Base-by-base conservation (phyloP, 148 eudicot species). In the Fagopyrum homotropicum region DNA sequence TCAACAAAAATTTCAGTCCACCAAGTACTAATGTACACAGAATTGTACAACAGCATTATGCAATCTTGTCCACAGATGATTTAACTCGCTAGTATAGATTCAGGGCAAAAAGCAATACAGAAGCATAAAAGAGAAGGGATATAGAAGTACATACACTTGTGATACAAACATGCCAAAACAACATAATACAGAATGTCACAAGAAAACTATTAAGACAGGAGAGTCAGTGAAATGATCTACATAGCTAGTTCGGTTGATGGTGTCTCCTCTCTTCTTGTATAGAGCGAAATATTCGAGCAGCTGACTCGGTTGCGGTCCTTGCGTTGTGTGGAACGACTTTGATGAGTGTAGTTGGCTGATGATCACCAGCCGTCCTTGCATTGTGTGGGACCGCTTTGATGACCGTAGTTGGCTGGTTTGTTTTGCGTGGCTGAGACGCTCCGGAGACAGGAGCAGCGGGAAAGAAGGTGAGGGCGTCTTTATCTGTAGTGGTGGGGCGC, bases 331-430 rank as follows among this genome's bases (percentile, higher is more conserved):
- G 90, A 76, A 89, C 90, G 1, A 89, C 92, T 80, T 77, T 86
- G 73, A 89, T 85, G 66, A 82, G 88, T 60, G 92, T 90, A 12
- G 85, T 43, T 3, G 80, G 82, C 43, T 77, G 79, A 30, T 85
- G 40, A 35, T 35, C 40, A 2, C 40, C 40, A 35, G 2, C 40
- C 40, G 93, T 87, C 69, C 81, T 75, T 4, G 85, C 85, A 69
- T 88, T 88, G 69, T 76, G 96, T 60, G 98, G 98, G 81, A 93
- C 93, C 2, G 89, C 98, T 76, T 78, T 89, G 72, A 93, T 88
- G 48, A 87, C 97, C 71, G 88, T 86, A 1, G 85, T 43, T 3
- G 80, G 82, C 43, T 77, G 79, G 22, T 85, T 81, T 12, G 69
- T 64, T 26, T 46, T 82, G 29, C 17, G 73, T 61, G 73, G 60